Percentiles rank a stretch among this genome's conserved stretches.
These are phyloP conservation scores for Alternaria longipes DNA, from an alignment of 2,329 filamentous ascomycete genomes.

Conservation along the genomic window DNA sequence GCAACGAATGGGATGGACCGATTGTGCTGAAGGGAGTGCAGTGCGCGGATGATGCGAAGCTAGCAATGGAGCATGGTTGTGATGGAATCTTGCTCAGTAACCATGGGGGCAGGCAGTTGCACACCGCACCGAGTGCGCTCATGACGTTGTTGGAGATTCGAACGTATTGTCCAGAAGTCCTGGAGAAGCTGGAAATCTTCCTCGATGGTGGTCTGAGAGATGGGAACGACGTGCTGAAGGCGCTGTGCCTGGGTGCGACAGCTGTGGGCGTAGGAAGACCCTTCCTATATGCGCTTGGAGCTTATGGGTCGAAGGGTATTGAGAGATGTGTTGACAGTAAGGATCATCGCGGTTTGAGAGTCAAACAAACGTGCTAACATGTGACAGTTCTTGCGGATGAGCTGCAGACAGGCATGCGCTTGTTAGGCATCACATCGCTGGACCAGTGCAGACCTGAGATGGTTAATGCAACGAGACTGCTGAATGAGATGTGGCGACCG, in stretches of 20 bases:
- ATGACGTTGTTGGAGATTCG: constrained; percentile 52
- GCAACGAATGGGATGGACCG: constrained; percentile 52
- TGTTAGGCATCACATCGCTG: constrained; percentile 70
- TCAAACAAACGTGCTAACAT: constrained; percentile 14
- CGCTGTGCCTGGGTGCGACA: constrained; percentile 51
- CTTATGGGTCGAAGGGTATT: constrained; percentile 50
- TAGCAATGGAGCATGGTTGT: constrained; percentile 56
- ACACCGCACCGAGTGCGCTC: constrained; percentile 52
- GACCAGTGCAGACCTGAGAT: constrained; percentile 69
- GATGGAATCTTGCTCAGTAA: constrained; percentile 62
- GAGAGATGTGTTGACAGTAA: constrained; percentile 50
- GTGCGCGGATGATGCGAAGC: constrained; percentile 55
- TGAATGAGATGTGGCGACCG: constrained; percentile 50
- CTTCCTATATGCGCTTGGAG: constrained; percentile 51
- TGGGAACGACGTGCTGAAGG: constrained; percentile 52
- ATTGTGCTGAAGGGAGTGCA: constrained; percentile 59
- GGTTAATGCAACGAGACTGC: constrained; percentile 58
- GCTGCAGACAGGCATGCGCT: constrained; percentile 71
- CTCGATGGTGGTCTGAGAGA: constrained; percentile 51
- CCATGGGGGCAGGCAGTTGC: constrained; percentile 63
- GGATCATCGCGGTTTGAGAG: constrained; percentile 11
- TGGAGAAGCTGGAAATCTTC: constrained; percentile 50
- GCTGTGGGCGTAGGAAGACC: constrained; percentile 51
- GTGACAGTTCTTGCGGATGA: constrained; percentile 62
- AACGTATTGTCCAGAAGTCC: constrained; percentile 47